Percentiles rank a stretch among this genome's conserved stretches.
These are phyloP conservation scores for Raddia distichophylla DNA, from an alignment of 176 grass and related monocot genomes.

Conservation along the genomic window DNA sequence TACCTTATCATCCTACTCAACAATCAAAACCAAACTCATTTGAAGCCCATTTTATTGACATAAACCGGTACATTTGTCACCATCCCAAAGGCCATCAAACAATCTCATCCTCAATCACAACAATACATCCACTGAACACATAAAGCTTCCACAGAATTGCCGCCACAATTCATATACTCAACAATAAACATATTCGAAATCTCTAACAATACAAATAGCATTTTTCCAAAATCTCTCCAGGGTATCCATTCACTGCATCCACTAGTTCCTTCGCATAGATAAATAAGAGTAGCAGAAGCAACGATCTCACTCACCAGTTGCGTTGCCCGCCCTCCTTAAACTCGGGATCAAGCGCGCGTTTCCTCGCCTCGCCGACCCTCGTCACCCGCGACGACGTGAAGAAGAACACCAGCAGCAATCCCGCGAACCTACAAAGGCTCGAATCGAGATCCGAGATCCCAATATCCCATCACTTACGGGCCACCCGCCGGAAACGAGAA, in stretches of 20 bases:
- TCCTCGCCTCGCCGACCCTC: constrained; percentile 80
- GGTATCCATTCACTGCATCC: neutral
- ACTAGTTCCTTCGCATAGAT: neutral
- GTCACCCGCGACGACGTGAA: constrained; percentile 89
- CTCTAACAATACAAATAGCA: neutral
- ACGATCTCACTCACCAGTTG: constrained; percentile 69
- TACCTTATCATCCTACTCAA: neutral
- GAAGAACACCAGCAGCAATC: constrained; percentile 88
- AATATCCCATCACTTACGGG: neutral
- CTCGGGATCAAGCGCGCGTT: constrained; percentile 71
- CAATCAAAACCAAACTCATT: constrained; percentile 7
- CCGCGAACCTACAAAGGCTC: constrained; percentile 61
- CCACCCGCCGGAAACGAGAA: neutral
- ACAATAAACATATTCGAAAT: neutral
- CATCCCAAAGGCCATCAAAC: neutral
- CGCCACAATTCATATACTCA: neutral
- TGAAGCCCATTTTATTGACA: neutral
- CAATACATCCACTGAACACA: neutral
- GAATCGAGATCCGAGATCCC: constrained; percentile 22
- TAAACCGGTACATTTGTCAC: neutral
- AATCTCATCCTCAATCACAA: neutral
- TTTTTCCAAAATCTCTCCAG: neutral
- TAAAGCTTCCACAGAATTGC: neutral
- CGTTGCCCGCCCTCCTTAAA: constrained; percentile 91
- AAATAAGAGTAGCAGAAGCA: neutral